Evolutionary conservation across 371 early-diverging fungal genomes (phyloP).

Genomic region (Amoeboaphelidium protococcarum): DNA sequence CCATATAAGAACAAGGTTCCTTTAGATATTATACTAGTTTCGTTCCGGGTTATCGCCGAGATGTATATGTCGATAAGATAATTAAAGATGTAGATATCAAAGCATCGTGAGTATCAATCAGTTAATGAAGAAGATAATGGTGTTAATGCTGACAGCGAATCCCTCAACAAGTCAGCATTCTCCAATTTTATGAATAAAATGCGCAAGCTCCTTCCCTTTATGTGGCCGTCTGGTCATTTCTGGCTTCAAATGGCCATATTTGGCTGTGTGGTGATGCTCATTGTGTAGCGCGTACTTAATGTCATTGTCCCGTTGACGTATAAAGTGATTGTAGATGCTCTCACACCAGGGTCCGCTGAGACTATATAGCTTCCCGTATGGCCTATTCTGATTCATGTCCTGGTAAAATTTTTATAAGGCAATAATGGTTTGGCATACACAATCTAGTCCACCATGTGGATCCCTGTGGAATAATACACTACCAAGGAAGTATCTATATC

Average conservation of each 20-base stretch:
- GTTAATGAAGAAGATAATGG: no score
- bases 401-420: constrained; percentile 28
- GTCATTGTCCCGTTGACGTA: constrained; percentile 48
- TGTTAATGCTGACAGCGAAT: no score
- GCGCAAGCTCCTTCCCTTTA: constrained; percentile 37
- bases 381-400: constrained; percentile 34
- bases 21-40: no score
- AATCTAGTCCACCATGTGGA: constrained; percentile 54
- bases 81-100: no score
- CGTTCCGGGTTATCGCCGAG: no score
- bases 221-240: constrained; percentile 38
- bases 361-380: constrained; percentile 28
- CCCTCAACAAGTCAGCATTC: background rate
- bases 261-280: constrained; percentile 30
- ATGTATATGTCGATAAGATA: no score
- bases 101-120: no score
- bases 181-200: background rate
- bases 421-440: constrained; percentile 44
- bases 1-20: no score
- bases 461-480: constrained; percentile 71
- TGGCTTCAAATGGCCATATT: constrained; percentile 36
- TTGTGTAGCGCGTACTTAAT: constrained; percentile 46
- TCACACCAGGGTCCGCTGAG: constrained; percentile 8
- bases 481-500: constrained; percentile 53
- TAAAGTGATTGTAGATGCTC: constrained; percentile 38